Conservation (phyloP, 495 filamentous ascomycete species). For the Terfezia boudieri region DNA sequence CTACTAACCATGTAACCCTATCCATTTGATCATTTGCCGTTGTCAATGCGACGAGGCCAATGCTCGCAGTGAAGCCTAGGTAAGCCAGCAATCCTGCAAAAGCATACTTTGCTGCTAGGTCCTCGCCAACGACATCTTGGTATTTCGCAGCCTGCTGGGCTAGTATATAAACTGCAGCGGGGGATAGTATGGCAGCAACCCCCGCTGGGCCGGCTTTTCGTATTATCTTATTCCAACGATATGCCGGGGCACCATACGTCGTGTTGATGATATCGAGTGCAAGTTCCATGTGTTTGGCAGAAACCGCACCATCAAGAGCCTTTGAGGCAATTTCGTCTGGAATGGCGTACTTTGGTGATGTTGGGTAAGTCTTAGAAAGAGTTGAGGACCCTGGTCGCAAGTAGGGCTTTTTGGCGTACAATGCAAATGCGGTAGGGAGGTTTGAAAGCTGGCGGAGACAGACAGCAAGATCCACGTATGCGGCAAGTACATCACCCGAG, state of each 20-base stretch:
- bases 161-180: slow-evolving; percentile 44
- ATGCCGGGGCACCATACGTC: slow-evolving; percentile 53
- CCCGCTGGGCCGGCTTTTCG: slow-evolving; percentile 18
- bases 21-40: slow-evolving; percentile 89
- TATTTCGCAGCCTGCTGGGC: slow-evolving; percentile 35
- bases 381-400: slow-evolving; percentile 37
- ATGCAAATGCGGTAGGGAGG: slow-evolving; percentile 53
- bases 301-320: slow-evolving; percentile 58
- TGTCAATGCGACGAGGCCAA: slow-evolving; percentile 63
- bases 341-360: slow-evolving; percentile 45
- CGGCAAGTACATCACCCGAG: slow-evolving; percentile 40
- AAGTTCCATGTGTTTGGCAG: slow-evolving; percentile 46
- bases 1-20: slow-evolving; percentile 65
- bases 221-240: slow-evolving; percentile 39
- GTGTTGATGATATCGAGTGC: slow-evolving; percentile 61
- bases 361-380: slow-evolving; percentile 40
- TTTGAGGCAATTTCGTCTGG: slow-evolving; percentile 38
- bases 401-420: slow-evolving; percentile 62
- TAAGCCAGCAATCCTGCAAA: slow-evolving; percentile 68
- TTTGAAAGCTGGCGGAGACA: slow-evolving; percentile 46
- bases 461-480: slow-evolving; percentile 50
- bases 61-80: slow-evolving; percentile 47
- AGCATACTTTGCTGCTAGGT: slow-evolving; percentile 47
- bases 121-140: slow-evolving; percentile 50
- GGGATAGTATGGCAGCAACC: slow-evolving; percentile 28